Evolutionary conservation across 768 basidiomycete species (phyloP), one percentile per base, ranked within the genome.

Genomic region (Pleurotus tuoliensis): DNA sequence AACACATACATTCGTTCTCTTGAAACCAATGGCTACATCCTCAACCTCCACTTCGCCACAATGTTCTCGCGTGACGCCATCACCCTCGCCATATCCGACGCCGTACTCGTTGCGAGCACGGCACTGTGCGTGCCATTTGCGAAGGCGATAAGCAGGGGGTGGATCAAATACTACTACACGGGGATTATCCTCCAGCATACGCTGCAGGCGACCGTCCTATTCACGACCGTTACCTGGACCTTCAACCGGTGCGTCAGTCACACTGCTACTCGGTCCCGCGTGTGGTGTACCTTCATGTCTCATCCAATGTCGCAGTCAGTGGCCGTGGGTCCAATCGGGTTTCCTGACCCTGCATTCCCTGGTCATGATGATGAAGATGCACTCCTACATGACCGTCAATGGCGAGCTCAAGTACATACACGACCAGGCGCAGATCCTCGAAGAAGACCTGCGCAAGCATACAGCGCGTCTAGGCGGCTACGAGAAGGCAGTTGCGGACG

Each of bases 271-370:
- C 8, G 11, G 30, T 9, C 11, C 30, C 11, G 30, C 30, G 0
- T 34, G 30, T 4, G 40, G 18, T 25, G 16, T n/a, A 27, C 20
- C 9, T 11, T 11, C 30, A 34, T 34, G 30, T 8, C 13, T 49
- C 9, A 51, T 47, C 34, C 41, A 16, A 48, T 34, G 6, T 49
- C 30, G n/a, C 58, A 90, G 94, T 50, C 81, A 94, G 63, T 98
- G 95, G 95, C 94, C 93, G 37, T 98, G 95, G 95, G 95, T 98
- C 4, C 95, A 98, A 67, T 91, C 90, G 4, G 94, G 92, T 5
- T 95, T 90, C 69, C 74, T 94, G 48, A 95, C 90, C 0, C 70
- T 94, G 48, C 95, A 98, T 67, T 85, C 90, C 7, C 75, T 98
- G 18, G 91, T 87, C 58, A 87, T 94, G 86, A 82, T 94, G 63